phyloP scores from a whole-genome alignment of 495 filamentous ascomycete species.

The Trichoderma reesei region DNA sequence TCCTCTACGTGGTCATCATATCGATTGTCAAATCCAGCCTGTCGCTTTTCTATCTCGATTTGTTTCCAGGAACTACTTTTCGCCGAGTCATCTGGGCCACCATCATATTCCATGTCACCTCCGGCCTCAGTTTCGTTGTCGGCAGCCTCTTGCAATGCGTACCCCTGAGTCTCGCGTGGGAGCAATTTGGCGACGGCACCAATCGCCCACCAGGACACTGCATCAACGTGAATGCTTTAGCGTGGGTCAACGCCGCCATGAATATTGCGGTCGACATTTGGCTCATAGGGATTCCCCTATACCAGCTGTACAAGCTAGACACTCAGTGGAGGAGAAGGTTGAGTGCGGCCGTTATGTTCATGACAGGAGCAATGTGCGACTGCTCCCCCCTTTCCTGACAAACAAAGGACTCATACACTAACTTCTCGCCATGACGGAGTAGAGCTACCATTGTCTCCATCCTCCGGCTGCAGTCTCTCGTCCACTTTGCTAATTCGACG shows the following conservation, averaged over 20 bases:
- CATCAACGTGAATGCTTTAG: constrained; percentile 17
- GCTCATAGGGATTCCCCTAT: constrained; percentile 43
- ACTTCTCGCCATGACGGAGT: not conserved
- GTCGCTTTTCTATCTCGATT: constrained; percentile 31
- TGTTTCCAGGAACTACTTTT: constrained; percentile 16
- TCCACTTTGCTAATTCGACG: constrained; percentile 14
- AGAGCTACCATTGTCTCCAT: constrained; percentile 17
- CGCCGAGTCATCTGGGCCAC: constrained; percentile 18
- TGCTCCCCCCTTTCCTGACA: not conserved
- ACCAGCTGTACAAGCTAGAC: constrained; percentile 31
- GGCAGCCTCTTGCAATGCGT: constrained; percentile 21
- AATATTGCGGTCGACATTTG: constrained; percentile 45
- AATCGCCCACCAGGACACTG: constrained; percentile 17
- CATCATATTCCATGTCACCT: constrained; percentile 14
- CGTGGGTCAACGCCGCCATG: constrained; percentile 34
- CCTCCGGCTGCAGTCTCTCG: constrained; percentile 14
- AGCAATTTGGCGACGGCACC: constrained; percentile 13
- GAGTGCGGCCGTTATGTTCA: constrained; percentile 41
- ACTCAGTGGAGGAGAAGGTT: constrained; percentile 37
- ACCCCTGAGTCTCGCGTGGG: constrained; percentile 23
- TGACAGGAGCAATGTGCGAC: constrained; percentile 41
- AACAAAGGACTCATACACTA: not conserved
- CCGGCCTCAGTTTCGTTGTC: constrained; percentile 14
- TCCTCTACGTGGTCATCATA: constrained; percentile 23
- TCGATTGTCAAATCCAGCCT: constrained; percentile 29